phyloP scores from a whole-genome alignment of 208 protist genomes.

The Kentomonas sorsogonicus region DNA sequence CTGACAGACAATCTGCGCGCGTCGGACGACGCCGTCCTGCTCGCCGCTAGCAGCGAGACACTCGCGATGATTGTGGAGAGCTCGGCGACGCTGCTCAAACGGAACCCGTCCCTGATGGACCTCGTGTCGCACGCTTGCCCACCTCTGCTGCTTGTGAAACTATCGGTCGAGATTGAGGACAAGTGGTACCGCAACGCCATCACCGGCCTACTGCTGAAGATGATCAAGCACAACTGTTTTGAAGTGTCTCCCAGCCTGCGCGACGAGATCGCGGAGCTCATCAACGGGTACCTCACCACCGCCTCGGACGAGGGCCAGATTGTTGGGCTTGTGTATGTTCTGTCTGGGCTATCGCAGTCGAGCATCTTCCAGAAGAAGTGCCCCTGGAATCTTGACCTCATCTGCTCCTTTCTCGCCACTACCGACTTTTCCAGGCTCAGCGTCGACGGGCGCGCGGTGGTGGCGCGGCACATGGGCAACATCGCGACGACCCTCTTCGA shows the following conservation, averaged over 20 bases:
- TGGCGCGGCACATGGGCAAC: slow-evolving; percentile 34
- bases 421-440: slow-evolving; percentile 42
- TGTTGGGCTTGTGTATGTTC: slow-evolving; percentile 46
- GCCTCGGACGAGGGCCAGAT: slow-evolving; percentile 41
- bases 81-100: slow-evolving; percentile 52
- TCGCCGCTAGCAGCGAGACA: slow-evolving; percentile 58
- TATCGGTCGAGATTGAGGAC: slow-evolving; percentile 45
- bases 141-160: slow-evolving; percentile 38
- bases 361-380: slow-evolving; percentile 37
- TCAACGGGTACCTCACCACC: slow-evolving; percentile 40
- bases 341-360: slow-evolving; percentile 38
- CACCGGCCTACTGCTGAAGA: slow-evolving; percentile 44
- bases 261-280: slow-evolving; percentile 28
- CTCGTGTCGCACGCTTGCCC: slow-evolving; percentile 41
- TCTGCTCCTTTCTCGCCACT: slow-evolving; percentile 51
- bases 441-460: slow-evolving; percentile 33
- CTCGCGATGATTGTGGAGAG: slow-evolving; percentile 58
- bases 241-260: slow-evolving; percentile 52
- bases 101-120: slow-evolving; percentile 68
- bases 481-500: slow-evolving; percentile 18
- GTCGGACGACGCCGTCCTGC: slow-evolving; percentile 18
- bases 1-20: slow-evolving; percentile 22
- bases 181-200: slow-evolving; percentile 65
- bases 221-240: slow-evolving; percentile 69
- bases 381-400: slow-evolving; percentile 47